Evolutionary conservation across 257 asterid genomes (phyloP).

Genomic region (Solanum tarapatanum): DNA sequence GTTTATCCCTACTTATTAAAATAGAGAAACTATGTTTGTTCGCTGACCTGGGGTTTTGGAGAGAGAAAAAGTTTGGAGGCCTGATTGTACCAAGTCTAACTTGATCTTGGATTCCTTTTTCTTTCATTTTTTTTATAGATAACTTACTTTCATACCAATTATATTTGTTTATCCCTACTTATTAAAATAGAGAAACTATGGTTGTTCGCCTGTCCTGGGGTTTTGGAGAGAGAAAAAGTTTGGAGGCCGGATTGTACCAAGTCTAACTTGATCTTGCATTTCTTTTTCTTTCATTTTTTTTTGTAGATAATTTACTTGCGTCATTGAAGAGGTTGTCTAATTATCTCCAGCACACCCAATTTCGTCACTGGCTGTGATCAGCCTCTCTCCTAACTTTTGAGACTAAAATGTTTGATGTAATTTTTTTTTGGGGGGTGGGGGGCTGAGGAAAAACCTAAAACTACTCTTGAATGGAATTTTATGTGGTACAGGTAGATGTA

Average conservation of each 20-base stretch:
- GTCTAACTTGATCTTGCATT: background rate
- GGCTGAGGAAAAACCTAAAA: background rate
- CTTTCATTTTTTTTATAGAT: background rate
- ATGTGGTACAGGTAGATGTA: background rate
- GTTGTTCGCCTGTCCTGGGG: background rate
- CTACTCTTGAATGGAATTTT: background rate
- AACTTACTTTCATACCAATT: background rate
- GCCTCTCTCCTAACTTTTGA: background rate
- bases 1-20: background rate
- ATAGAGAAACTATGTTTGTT: background rate
- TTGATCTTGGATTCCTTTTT: background rate
- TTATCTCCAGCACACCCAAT: background rate
- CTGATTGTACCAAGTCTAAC: background rate
- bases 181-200: background rate
- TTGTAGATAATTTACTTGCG: background rate
- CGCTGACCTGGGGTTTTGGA: background rate
- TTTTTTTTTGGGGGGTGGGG: background rate
- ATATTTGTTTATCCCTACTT: background rate
- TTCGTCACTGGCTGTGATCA: background rate
- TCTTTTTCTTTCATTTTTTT: background rate
- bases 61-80: background rate
- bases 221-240: background rate
- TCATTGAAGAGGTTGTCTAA: background rate
- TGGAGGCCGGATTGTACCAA: background rate
- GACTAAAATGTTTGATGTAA: background rate